Conservation (phyloP, 2,329 filamentous ascomycete species). For the Akanthomyces muscarius region DNA sequence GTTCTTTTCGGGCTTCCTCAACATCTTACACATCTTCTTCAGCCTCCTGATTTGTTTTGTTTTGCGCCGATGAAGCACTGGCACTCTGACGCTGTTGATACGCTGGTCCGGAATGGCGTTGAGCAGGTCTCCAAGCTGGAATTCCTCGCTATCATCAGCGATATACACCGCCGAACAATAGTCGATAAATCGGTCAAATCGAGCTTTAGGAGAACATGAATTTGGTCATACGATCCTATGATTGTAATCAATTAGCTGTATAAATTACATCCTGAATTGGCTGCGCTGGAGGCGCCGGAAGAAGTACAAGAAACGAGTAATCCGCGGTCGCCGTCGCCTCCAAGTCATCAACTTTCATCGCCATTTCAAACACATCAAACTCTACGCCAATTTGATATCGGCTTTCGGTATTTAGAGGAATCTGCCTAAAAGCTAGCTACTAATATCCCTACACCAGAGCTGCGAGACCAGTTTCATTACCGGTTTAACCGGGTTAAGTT, state of each 20-base stretch:
- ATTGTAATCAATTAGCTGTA: not conserved
- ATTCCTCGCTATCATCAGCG: constrained; percentile 9
- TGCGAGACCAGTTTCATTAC: too few species aligned
- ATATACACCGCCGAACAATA: constrained; percentile 12
- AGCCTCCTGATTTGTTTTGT: constrained; percentile 14
- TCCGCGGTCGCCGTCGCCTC: too few species aligned
- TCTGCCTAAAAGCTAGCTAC: not conserved
- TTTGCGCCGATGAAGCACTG: constrained; percentile 15
- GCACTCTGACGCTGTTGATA: constrained; percentile 6
- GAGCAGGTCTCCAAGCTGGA: constrained; percentile 6
- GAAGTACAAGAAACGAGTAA: not conserved
- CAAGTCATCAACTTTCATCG: not conserved
- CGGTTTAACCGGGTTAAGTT: not conserved
- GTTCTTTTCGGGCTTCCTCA: constrained; percentile 17
- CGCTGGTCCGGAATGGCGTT: constrained; percentile 9
- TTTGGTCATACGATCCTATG: constrained; percentile 5
- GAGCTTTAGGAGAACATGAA: constrained; percentile 10
- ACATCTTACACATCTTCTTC: constrained; percentile 2
- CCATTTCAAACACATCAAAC: not conserved
- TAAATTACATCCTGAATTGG: not conserved
- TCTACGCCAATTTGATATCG: not conserved
- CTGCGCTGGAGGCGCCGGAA: too few species aligned
- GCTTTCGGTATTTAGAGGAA: not conserved
- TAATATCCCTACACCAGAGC: too few species aligned
- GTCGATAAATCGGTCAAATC: not conserved